These are phyloP conservation scores for Aureobasidium melanogenum DNA, from an alignment of 2,329 filamentous ascomycete genomes.

Conservation along the genomic window DNA sequence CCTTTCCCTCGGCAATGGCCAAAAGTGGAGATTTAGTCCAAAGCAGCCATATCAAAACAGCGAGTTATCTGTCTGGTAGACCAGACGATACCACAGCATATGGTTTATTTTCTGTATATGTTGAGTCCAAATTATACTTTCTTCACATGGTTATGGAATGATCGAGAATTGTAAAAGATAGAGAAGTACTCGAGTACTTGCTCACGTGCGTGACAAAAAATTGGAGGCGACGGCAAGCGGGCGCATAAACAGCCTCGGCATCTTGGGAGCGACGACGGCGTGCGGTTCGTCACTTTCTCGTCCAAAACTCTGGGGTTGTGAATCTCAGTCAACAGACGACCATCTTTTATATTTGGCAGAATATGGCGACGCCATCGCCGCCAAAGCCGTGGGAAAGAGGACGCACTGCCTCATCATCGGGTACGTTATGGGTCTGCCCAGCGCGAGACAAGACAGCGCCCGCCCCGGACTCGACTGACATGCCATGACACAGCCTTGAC, in stretches of 20 bases:
- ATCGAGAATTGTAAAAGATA: neutral
- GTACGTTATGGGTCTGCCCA: slow-evolving; percentile 14
- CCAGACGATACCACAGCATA: too few species aligned
- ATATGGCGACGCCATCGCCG: slow-evolving; percentile 49
- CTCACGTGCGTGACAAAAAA: neutral
- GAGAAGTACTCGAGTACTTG: neutral
- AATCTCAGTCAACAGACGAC: neutral
- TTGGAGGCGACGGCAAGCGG: neutral
- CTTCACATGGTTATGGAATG: neutral
- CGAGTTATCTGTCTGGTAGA: neutral
- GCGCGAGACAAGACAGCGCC: neutral
- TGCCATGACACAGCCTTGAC: neutral
- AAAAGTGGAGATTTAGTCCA: neutral
- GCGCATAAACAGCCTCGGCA: slow-evolving; percentile 1
- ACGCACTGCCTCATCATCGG: slow-evolving; percentile 43
- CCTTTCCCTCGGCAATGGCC: slow-evolving; percentile 2
- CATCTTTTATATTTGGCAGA: neutral
- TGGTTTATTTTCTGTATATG: neutral
- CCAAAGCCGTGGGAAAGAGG: slow-evolving; percentile 95
- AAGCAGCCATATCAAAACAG: neutral
- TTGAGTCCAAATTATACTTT: neutral
- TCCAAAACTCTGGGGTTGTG: neutral
- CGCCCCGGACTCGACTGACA: neutral
- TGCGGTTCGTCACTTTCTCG: neutral
- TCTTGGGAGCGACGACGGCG: neutral